Evolutionary conservation across 352 stramenopile genomes (phyloP), one percentile per base, ranked within the genome.

Genomic region (Aphanomyces stellatus): DNA sequence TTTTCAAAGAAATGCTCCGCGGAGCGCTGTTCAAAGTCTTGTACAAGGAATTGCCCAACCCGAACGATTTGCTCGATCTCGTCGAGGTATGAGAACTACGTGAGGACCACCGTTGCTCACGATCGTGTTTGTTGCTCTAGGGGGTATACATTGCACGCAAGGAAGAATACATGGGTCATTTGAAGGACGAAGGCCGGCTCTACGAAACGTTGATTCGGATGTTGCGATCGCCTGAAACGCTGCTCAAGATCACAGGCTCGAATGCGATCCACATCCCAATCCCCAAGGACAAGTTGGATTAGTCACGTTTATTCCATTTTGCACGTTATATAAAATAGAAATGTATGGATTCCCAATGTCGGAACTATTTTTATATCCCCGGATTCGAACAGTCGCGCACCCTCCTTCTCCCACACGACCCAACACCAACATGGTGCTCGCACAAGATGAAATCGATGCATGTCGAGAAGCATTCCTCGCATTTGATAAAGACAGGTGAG

Each of bases 381-480:
- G n/a, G n/a, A n/a, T n/a, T 46, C n/a, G 37, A 46, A 46, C 13
- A 11, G 37, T 46, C 37, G 37, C 37, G 11, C n/a, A 11, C n/a
- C n/a, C n/a, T 46, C 37, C 11, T 46, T 64, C 43, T n/a, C n/a
- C 5, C 25, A 56, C 22, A 53, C 25, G 25, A 19, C 4, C 48
- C 10, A 46, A 10, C 13, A 27, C 3, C 37, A 68, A 40, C 34
- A 93, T 93, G 85, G 82, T 91, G 69, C 76, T 98, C 10, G 96
- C 89, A 3, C 93, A 98, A 72, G 94, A 98, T 59, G 94, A 98
- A 79, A 98, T 98, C 62, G 94, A 98, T 56, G 91, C 85, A 42
- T 99, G 96, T 65, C 81, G 95, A 53, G 93, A 98, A 71, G 95
- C 95, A 1, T 99, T 99, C 74, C 74, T 99, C 19, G 91, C 93